phyloP scores from a whole-genome alignment of 345 rosid genomes.

The Gossypium australe region DNA sequence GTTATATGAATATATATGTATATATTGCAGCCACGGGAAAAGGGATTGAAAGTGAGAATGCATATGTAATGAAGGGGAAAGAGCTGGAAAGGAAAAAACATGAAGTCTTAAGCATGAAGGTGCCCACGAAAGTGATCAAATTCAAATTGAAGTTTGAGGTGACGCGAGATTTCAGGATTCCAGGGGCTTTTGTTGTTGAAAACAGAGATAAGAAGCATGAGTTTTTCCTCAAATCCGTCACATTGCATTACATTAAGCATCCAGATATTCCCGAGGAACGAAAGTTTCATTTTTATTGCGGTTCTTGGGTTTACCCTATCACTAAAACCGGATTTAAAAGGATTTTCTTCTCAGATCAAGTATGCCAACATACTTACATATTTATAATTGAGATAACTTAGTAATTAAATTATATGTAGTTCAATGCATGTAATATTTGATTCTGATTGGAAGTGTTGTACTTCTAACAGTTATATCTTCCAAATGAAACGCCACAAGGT shows the following conservation, averaged over 20 bases:
- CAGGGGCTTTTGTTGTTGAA: conserved; percentile 41
- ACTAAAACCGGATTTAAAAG: conserved; percentile 29
- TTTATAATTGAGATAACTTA: too few species aligned
- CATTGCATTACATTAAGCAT: neutral
- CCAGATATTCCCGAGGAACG: neutral
- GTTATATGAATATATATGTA: too few species aligned
- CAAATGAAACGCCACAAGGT: conserved; percentile 40
- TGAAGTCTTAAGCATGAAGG: conserved; percentile 19
- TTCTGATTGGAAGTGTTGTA: neutral
- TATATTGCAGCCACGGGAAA: conserved; percentile 27
- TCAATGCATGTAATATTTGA: too few species aligned
- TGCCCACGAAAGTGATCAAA: conserved; percentile 12
- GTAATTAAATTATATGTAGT: too few species aligned
- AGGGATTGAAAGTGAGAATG: conserved; percentile 43
- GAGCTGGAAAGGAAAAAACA: neutral
- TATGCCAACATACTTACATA: conserved; percentile 9
- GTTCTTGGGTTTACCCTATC: conserved; percentile 56
- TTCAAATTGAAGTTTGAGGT: conserved; percentile 32
- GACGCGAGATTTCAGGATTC: conserved; percentile 39
- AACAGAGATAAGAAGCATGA: conserved; percentile 38
- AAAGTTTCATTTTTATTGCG: conserved; percentile 41
- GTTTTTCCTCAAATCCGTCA: conserved; percentile 50
- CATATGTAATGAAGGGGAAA: conserved; percentile 30
- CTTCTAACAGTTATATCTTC: conserved; percentile 40
- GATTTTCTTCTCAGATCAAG: conserved; percentile 49